Evolutionary conservation across 1,139 yeast genomes (phyloP).

Genomic region (Lodderomyces jiufengensis): DNA sequence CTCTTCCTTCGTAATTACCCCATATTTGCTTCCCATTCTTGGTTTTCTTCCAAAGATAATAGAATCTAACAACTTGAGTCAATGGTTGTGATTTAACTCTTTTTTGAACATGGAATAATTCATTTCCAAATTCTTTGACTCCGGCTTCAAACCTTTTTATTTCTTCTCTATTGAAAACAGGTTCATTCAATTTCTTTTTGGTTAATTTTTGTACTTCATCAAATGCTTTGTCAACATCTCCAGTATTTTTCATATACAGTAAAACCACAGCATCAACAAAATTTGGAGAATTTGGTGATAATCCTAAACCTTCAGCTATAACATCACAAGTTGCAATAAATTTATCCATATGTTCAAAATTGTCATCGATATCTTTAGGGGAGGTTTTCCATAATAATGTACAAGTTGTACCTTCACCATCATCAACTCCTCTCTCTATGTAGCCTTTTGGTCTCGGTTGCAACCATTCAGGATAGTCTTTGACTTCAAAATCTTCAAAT

Average conservation of each 20-base stretch:
- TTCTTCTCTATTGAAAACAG: conserved; percentile 66
- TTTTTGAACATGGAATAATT: conserved; percentile 67
- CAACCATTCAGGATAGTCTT: conserved; percentile 68
- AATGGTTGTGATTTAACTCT: conserved; percentile 67
- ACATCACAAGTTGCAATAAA: conserved; percentile 56
- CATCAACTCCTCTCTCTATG: conserved; percentile 81
- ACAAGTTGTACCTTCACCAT: conserved; percentile 50
- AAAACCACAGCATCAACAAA: conserved; percentile 71
- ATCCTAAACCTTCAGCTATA: conserved; percentile 49
- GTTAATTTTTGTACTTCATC: conserved; percentile 40
- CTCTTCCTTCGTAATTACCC: conserved; percentile 79
- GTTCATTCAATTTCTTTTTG: conserved; percentile 64
- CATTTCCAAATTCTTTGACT: conserved; percentile 72
- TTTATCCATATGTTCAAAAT: conserved; percentile 40
- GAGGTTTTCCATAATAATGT: conserved; percentile 65
- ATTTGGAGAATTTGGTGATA: conserved; percentile 61
- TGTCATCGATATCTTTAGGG: conserved; percentile 27
- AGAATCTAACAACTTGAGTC: conserved; percentile 78
- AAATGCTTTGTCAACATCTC: conserved; percentile 48
- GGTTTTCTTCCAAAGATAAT: conserved; percentile 90
- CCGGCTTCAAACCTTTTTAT: conserved; percentile 69
- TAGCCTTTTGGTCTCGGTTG: conserved; percentile 79
- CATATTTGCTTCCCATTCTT: conserved; percentile 69
- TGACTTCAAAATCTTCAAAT: conserved; percentile 35
- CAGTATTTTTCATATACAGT: conserved; percentile 49